Evolutionary conservation across 495 filamentous ascomycete species (phyloP).

Genomic region (Hypoxylon crocopeplum): DNA sequence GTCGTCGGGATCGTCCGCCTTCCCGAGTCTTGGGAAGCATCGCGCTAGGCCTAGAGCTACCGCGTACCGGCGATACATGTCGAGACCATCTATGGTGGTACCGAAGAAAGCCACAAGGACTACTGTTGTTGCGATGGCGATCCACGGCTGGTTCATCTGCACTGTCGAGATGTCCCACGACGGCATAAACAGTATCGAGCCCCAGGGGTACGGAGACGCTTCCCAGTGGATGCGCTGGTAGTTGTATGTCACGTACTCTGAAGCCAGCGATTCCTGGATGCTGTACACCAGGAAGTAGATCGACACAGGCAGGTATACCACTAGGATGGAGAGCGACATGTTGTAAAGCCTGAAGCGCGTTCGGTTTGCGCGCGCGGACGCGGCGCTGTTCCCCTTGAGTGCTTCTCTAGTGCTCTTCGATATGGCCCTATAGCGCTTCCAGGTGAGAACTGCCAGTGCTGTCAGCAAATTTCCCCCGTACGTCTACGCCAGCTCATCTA

Average conservation of each 20-base stretch:
- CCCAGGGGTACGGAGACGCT: constrained; percentile 55
- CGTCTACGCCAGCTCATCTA: neutral
- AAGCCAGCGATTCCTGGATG: constrained; percentile 46
- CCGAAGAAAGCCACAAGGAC: constrained; percentile 82
- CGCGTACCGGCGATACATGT: constrained; percentile 69
- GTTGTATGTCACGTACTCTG: constrained; percentile 61
- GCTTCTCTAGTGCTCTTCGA: constrained; percentile 65
- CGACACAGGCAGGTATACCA: constrained; percentile 69
- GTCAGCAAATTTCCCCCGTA: constrained; percentile 17
- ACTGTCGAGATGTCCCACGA: constrained; percentile 50
- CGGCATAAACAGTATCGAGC: constrained; percentile 66
- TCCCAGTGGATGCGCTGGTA: constrained; percentile 42
- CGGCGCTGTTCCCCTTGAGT: constrained; percentile 55
- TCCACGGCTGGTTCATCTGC: constrained; percentile 71
- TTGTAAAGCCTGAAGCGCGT: constrained; percentile 79
- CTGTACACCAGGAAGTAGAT: constrained; percentile 66
- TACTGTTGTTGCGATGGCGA: constrained; percentile 64
- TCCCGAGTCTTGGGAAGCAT: constrained; percentile 48
- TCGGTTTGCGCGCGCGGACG: constrained; percentile 58
- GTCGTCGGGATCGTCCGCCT: constrained; percentile 30
- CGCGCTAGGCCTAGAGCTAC: constrained; percentile 57
- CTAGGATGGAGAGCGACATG: constrained; percentile 70
- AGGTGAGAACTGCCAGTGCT: constrained; percentile 62
- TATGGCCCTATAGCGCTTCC: constrained; percentile 72
- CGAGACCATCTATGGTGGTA: constrained; percentile 74